These are phyloP conservation scores for Prinsepia uniflora DNA, from an alignment of 306 rosid species.

Conservation along the genomic window DNA sequence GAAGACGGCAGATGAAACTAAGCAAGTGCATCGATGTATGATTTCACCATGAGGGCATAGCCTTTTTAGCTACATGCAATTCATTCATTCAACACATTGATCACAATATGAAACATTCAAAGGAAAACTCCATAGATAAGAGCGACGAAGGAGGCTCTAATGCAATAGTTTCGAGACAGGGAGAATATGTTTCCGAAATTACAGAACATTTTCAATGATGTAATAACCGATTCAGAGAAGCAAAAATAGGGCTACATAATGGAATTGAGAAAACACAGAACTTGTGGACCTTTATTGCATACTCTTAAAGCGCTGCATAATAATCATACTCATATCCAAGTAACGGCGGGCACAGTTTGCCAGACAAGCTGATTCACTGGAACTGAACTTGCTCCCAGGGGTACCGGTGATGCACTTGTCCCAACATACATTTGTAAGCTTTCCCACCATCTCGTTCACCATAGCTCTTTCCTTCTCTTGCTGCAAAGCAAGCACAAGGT, in stretches of 20 bases:
- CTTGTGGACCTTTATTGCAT: constrained; percentile 45
- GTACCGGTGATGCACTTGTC: constrained; percentile 79
- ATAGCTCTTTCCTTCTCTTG: constrained; percentile 75
- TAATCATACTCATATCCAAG: constrained; percentile 61
- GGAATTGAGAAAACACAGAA: constrained; percentile 12
- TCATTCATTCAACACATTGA: constrained; percentile 2
- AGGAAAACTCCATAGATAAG: no score
- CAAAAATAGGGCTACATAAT: constrained; percentile 7
- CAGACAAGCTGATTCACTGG: constrained; percentile 66
- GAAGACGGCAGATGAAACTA: no score
- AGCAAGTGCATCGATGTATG: no score
- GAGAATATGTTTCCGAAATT: constrained; percentile 4
- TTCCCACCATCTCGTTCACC: constrained; percentile 80
- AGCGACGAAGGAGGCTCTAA: constrained; percentile 9
- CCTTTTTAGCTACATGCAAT: background rate
- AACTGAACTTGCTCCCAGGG: constrained; percentile 88
- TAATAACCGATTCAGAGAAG: background rate
- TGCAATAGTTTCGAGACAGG: constrained; percentile 10
- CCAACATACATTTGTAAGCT: constrained; percentile 83
- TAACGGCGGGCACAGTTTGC: constrained; percentile 81
- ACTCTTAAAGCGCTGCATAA: constrained; percentile 68
- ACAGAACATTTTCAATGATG: constrained; percentile 19
- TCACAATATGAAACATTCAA: background rate
- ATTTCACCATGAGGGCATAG: background rate
- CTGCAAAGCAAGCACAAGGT: constrained; percentile 34